A percentile compares a stretch with the other conserved stretches of the same genome.
phyloP scores from a whole-genome alignment of 2,329 filamentous ascomycete genomes.

The Gnomoniopsis smithogilvyi region DNA sequence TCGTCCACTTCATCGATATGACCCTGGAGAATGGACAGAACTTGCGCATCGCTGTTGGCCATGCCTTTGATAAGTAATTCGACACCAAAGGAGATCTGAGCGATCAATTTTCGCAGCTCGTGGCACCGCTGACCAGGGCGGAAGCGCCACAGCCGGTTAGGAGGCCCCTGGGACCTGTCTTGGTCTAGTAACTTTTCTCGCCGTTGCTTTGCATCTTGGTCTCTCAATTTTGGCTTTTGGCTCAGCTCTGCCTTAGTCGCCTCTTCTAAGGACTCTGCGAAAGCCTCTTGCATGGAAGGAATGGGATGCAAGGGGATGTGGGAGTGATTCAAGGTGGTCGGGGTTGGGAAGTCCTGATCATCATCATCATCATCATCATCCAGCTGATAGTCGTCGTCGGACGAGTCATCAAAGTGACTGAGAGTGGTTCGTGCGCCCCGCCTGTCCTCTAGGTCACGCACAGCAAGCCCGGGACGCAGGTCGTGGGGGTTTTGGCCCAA shows the following conservation, averaged over 20 bases:
- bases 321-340: conserved; percentile 2
- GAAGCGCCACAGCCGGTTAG: conserved; percentile 73
- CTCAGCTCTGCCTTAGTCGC: conserved; percentile 49
- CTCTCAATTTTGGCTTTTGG: conserved; percentile 50
- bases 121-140: conserved; percentile 75
- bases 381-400: neutral
- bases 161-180: conserved; percentile 65
- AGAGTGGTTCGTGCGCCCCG: conserved; percentile 17
- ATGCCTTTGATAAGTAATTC: conserved; percentile 81
- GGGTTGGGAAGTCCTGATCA: conserved; percentile 5
- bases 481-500: conserved; percentile 8
- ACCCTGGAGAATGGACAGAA: conserved; percentile 82
- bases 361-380: conserved; percentile 1
- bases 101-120: conserved; percentile 83
- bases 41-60: conserved; percentile 84
- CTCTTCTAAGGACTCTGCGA: conserved; percentile 78
- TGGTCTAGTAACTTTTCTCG: conserved; percentile 67
- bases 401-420: conserved; percentile 16
- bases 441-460: conserved; percentile 12
- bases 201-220: conserved; percentile 57
- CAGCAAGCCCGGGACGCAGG: conserved; percentile 10
- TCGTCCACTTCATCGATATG: conserved; percentile 94
- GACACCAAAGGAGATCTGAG: conserved; percentile 91
- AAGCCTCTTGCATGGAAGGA: conserved; percentile 72
- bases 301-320: conserved; percentile 62